These are phyloP conservation scores for Adenanthera pavonina DNA, from an alignment of 306 rosid species.

Conservation along the genomic window DNA sequence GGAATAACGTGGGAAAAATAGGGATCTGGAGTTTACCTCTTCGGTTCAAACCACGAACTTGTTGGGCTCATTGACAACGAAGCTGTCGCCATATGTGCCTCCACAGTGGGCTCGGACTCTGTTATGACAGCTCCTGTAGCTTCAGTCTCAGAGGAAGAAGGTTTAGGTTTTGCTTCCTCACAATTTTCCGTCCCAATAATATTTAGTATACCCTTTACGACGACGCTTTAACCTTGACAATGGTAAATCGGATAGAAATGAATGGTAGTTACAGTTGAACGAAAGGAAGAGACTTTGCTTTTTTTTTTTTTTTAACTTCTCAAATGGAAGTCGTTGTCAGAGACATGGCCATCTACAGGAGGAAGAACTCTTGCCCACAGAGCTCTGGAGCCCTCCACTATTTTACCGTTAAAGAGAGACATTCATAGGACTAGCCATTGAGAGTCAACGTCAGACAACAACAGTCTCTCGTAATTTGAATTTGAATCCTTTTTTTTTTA, in stretches of 20 bases:
- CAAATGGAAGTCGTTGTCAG: constrained; percentile 4
- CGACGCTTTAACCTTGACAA: background rate
- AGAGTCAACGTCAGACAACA: no score
- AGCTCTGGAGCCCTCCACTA: no score
- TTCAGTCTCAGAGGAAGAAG: constrained; percentile 7
- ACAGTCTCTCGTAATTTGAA: no score
- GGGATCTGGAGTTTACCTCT: constrained; percentile 44
- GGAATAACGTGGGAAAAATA: constrained; percentile 10
- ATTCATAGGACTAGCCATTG: no score
- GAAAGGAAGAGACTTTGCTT: background rate
- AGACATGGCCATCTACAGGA: no score
- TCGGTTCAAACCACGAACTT: constrained; percentile 80
- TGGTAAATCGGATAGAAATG: constrained; percentile 7
- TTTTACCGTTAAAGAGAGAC: no score
- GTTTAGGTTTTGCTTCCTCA: background rate
- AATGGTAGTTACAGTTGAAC: constrained; percentile 20
- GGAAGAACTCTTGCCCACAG: no score
- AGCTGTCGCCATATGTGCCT: constrained; percentile 33
- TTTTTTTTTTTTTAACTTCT: background rate
- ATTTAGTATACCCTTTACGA: background rate
- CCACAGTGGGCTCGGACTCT: constrained; percentile 33
- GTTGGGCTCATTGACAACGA: constrained; percentile 48
- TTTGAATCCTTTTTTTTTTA: no score
- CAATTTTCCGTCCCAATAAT: background rate
- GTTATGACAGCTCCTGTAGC: background rate